A percentile compares a stretch with the other conserved stretches of the same genome.
Evolutionary conservation across 78 protist genomes (phyloP).

Genomic region (Emiliania huxleyi): DNA sequence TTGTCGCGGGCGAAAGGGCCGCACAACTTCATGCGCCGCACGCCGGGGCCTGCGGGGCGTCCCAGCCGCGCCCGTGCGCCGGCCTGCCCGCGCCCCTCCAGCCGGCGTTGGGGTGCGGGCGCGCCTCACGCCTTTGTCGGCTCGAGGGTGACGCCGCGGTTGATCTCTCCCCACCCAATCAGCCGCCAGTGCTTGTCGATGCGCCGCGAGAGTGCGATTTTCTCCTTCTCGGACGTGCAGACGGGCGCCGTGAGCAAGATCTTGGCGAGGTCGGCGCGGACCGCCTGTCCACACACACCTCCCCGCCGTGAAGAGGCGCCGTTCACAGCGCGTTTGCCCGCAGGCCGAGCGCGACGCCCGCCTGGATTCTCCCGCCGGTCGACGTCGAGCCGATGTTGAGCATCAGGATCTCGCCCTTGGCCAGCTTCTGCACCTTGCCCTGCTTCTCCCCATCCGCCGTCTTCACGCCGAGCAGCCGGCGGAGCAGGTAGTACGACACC

Average conservation of each 20-base stretch:
- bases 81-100: too few species aligned
- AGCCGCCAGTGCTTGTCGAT: conserved; percentile 98
- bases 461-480: conserved; percentile 96
- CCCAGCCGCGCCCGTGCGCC: too few species aligned
- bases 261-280: conserved; percentile 86
- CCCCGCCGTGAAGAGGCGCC: too few species aligned
- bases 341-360: conserved; percentile 56
- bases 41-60: too few species aligned
- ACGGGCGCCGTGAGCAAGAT: conserved; percentile 92
- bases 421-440: conserved; percentile 80
- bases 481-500: conserved; percentile 85
- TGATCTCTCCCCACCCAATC: conserved; percentile 79
- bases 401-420: conserved; percentile 80
- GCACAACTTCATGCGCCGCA: too few species aligned
- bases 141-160: conserved; percentile 28
- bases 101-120: too few species aligned
- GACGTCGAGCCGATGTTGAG: conserved; percentile 97
- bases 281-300: neutral
- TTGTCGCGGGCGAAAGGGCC: too few species aligned
- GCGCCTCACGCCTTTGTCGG: neutral
- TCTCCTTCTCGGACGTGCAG: conserved; percentile 93
- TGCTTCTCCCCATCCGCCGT: conserved; percentile 71
- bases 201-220: conserved; percentile 95
- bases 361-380: conserved; percentile 91
- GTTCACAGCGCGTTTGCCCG: neutral